These are phyloP conservation scores for Sporisorium scitamineum DNA, from an alignment of 1,284 basidiomycete species.

Conservation along the genomic window DNA sequence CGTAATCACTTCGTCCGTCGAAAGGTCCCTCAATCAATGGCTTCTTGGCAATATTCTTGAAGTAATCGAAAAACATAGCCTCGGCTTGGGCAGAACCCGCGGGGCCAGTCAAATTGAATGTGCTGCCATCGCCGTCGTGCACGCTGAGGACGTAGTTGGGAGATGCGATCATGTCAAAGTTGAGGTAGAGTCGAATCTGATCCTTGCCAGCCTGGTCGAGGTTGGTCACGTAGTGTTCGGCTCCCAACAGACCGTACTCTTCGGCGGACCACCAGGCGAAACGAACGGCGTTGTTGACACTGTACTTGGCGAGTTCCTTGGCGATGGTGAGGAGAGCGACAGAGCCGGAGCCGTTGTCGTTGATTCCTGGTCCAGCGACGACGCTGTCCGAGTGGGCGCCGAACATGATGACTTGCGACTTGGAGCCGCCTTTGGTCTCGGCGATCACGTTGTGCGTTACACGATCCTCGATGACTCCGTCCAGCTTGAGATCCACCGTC, in stretches of 20 bases:
- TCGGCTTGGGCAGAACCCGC: constrained; percentile 37
- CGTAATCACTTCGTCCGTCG: constrained; percentile 35
- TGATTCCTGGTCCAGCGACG: constrained; percentile 41
- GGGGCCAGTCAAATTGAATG: constrained; percentile 31
- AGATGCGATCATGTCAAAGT: constrained; percentile 51
- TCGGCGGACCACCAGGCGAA: constrained; percentile 49
- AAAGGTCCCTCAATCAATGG: constrained; percentile 34
- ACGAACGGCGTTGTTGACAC: constrained; percentile 36
- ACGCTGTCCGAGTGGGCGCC: constrained; percentile 44
- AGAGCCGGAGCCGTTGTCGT: constrained; percentile 47
- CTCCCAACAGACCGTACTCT: constrained; percentile 42
- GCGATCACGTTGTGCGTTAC: constrained; percentile 44
- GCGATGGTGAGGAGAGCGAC: constrained; percentile 40
- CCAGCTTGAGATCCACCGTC: constrained; percentile 23
- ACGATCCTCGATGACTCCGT: constrained; percentile 38
- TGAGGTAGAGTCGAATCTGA: constrained; percentile 40
- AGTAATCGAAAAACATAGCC: constrained; percentile 33
- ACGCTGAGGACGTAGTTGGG: constrained; percentile 44
- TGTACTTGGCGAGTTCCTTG: constrained; percentile 35
- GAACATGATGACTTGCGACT: constrained; percentile 38
- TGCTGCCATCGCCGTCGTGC: constrained; percentile 41
- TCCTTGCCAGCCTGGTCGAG: constrained; percentile 25
- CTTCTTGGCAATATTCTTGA: constrained; percentile 34
- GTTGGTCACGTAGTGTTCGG: constrained; percentile 34
- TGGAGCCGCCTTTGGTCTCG: constrained; percentile 28